These are phyloP conservation scores for Hemerocallis citrina DNA, from an alignment of 106 monocot genomes.

Conservation along the genomic window DNA sequence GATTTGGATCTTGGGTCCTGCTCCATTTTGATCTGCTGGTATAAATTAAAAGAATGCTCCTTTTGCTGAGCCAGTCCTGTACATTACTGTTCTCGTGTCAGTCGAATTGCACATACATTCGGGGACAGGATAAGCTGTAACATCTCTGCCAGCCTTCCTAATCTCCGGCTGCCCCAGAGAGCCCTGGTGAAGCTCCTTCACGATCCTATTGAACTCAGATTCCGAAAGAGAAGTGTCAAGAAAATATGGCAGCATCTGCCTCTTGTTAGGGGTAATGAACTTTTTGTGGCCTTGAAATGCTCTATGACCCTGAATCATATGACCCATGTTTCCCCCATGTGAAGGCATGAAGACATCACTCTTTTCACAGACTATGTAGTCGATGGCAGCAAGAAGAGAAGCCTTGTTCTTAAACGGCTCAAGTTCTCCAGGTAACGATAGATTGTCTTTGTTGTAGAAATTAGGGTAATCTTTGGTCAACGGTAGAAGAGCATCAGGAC, in stretches of 20 bases:
- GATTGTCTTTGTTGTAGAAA: conserved; percentile 66
- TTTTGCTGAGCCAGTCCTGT: not conserved
- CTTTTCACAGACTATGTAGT: conserved; percentile 80
- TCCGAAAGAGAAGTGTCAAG: conserved; percentile 40
- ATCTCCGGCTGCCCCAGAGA: conserved; percentile 78
- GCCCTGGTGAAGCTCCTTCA: conserved; percentile 55
- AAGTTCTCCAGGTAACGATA: conserved; percentile 57
- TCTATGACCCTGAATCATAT: conserved; percentile 64
- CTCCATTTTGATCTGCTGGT: not conserved
- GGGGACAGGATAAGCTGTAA: conserved; percentile 67
- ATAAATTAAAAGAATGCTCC: not conserved
- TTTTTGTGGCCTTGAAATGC: conserved; percentile 76
- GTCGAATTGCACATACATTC: conserved; percentile 88
- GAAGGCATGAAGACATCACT: conserved; percentile 93
- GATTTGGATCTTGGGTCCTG: not conserved
- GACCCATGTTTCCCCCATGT: conserved; percentile 92
- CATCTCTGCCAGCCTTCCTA: conserved; percentile 51
- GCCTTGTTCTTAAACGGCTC: conserved; percentile 50
- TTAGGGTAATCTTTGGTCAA: conserved; percentile 59
- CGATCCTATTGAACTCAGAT: conserved; percentile 56
- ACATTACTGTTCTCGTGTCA: not conserved
- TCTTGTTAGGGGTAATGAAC: conserved; percentile 83
- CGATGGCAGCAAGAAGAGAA: conserved; percentile 78
- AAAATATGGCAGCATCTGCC: conserved; percentile 81
- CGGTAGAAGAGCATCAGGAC: conserved; percentile 37